Evolutionary conservation across 2,329 filamentous ascomycete species (phyloP), one percentile per base, ranked within the genome.

Genomic region (Pyrenochaeta sp.): DNA sequence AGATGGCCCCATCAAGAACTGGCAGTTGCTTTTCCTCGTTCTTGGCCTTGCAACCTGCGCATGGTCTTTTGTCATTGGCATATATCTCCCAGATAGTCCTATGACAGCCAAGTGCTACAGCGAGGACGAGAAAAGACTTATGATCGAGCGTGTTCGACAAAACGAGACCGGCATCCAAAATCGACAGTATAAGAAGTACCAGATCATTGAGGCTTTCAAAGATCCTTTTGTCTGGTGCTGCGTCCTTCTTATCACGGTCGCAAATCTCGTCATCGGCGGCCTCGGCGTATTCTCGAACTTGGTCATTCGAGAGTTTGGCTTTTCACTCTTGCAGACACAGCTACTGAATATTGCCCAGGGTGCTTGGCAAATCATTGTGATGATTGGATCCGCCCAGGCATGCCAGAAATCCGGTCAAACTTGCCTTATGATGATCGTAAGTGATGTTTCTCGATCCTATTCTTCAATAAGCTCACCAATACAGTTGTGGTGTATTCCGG

Each of bases 21-120:
- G 74, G 73, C 73, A 76, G 36, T 68, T 73, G 3, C 61, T 76
- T 4, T 77, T 77, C 48, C 58, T 77, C 5, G 64, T 74, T 6
- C 67, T 76, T 7, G 76, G 76, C 1, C 50, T 65, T 3, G 48
- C 67, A 1, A 77, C 71, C 7, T 56, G 68, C 15, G 43, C 59
- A 11, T 54, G 61, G 46, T 60, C 61, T 2, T 32, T 53, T 7
- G 11, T 68, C 7, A 57, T 72, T 3, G 48, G 58, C 3, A 35
- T 69, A 1, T 57, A 65, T 8, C 52, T 73, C 11, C 71, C 71
- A 0, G 67, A 73, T 42, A 66, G 60, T 4, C 71, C 71, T 0
- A 65, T 69, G 30, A 64, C 61, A 34, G 66, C 67, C 4, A 61
- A 53, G 26, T 55, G 65, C 21, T 67, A 73, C 35, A 65, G 55